Evolutionary conservation across 495 filamentous ascomycete species (phyloP), one percentile per base, ranked within the genome.

Genomic region (Lasiosphaeriaceae sp.): DNA sequence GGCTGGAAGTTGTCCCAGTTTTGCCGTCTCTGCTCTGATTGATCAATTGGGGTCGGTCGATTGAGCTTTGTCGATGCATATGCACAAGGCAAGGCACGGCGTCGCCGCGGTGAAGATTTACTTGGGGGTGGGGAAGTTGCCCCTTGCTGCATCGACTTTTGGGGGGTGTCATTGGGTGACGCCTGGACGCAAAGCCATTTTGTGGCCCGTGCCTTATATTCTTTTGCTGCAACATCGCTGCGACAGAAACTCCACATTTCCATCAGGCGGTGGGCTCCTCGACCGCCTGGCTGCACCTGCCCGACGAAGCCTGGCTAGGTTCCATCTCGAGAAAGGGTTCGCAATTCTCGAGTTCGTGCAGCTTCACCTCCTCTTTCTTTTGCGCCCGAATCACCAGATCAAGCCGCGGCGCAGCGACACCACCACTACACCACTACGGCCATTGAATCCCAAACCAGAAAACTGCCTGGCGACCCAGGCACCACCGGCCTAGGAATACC

Each of bases 11-110:
- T 51, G 47, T 21, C 11, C 21, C 45, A 24, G 6, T 58, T 58
- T 56, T 55, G 35, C 60, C 47, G 48, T 44, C 31, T 41, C 17
- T 22, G 20, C 43, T 55, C 52, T 58, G 60, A 64, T 64, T 64
- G 61, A 60, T 57, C 54, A 51, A 64, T 57, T 57, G 29, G 21
- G 37, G 1, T 16, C 17, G 45, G 41, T 12, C 23, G 29, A 31
- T 9, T 19, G 29, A 44, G 31, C 48, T 51, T 50, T 49, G 54
- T 48, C 29, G 39, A 43, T 43, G 39, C 39, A 43, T 4, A 43
- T 31, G 26, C 26, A 4, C 4, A 3, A 31, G 26, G 26, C 26
- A 31, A 31, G 26, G 9, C 26, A 31, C 4, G 26, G 26, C 26
- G 26, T 31, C 26, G 4, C 9, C 26, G 26, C 26, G 26, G 26